Conservation (phyloP, 202 grass and related monocot genomes). For the Hordeum pubiflorum region DNA sequence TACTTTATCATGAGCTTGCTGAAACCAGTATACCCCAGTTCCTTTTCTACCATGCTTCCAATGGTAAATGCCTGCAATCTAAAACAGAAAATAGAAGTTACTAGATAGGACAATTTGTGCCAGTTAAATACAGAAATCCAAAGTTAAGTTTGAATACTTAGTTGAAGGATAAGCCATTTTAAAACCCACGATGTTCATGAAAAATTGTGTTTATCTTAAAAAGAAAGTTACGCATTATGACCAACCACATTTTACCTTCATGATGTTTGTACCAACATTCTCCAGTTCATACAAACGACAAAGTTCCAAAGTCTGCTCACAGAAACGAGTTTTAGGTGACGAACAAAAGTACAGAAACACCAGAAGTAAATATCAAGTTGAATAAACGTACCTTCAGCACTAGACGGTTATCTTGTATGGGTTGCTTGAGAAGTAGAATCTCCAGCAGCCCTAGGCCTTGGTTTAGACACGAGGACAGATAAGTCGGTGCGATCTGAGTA, state of each 20-base stretch:
- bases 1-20: slow-evolving; percentile 74
- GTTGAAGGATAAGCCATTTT: slow-evolving; percentile 12
- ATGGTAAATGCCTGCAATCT: slow-evolving; percentile 82
- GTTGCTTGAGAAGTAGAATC: slow-evolving; percentile 86
- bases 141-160: neutral
- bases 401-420: slow-evolving; percentile 58
- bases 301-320: slow-evolving; percentile 90
- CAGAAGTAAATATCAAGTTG: slow-evolving; percentile 9
- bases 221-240: neutral
- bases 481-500: slow-evolving; percentile 88
- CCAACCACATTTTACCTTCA: slow-evolving; percentile 69
- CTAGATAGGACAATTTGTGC: neutral
- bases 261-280: slow-evolving; percentile 63
- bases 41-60: slow-evolving; percentile 97
- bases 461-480: slow-evolving; percentile 82
- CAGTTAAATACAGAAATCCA: neutral
- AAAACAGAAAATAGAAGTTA: slow-evolving; percentile 14
- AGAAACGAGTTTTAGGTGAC: slow-evolving; percentile 19
- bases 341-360: neutral
- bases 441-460: slow-evolving; percentile 85
- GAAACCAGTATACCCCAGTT: slow-evolving; percentile 86
- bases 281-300: slow-evolving; percentile 80
- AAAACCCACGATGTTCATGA: slow-evolving; percentile 18
- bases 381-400: slow-evolving; percentile 64
- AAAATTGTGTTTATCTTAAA: neutral